Base-by-base conservation (phyloP, 2,329 filamentous ascomycete genomes). In the Calonectria pseudoreteaudii region DNA sequence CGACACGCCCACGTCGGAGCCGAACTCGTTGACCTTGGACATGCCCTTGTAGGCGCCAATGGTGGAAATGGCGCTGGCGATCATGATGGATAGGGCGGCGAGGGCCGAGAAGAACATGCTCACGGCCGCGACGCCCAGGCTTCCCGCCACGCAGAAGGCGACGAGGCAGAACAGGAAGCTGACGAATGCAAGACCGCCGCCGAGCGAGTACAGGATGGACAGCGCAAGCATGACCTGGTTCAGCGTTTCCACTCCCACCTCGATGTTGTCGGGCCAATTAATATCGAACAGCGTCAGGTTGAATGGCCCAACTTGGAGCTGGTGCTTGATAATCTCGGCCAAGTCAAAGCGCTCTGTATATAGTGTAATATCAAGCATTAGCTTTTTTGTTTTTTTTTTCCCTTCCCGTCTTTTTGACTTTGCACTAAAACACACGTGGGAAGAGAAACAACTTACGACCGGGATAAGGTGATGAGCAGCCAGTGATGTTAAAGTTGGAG, bases 31-130 rank as follows among this genome's bases (percentile, higher is more conserved):
- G 49, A 67, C 49, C 34, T 52, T 52, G 9, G 47, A 36, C 16
- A 67, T 50, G 30, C 65, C 49, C 47, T 67, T 67, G 65, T 52
- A 67, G 31, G 65, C 65, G 34, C 65, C 49, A 11, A 67, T 67
- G 13, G 65, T 67, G 31, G 65, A 67, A 34, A 53, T 53, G 47
- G 49, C 49, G 49, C 65, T 67, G 11, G 47, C 47, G 18, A 67
- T 53, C 5, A 44, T 28, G 23, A 67, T 53, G 31, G 49, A 56
- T 10, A 67, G 49, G 6, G 31, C 10, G 7, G 65, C n/a, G 1
- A 67, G 31, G 18, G 31, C 31, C 14, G 65, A 67, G 47, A 67
- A 52, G 47, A 67, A 26, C 65, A 53, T 67, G 65, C 30, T 67
- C 30, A 67, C 47, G 31, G 65, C 65, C 6, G 65, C 65, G 11